Evolutionary conservation across 768 basidiomycete species (phyloP), one percentile per base, ranked within the genome.

Genomic region (Termitomyces sp.): DNA sequence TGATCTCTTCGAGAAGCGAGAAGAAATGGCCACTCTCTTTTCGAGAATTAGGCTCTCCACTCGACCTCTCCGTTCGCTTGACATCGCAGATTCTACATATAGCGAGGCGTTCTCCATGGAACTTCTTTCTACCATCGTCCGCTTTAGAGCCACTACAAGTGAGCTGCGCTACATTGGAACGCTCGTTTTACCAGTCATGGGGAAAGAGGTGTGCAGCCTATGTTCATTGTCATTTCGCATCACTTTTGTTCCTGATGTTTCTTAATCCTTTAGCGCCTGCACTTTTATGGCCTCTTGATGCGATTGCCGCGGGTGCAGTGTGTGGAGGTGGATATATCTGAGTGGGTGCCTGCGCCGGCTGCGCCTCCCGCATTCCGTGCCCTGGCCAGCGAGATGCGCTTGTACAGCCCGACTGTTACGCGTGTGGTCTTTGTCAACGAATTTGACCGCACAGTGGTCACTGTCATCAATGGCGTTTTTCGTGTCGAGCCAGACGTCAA

Each of bases 51-150:
- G 65, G 47, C 72, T 69, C 14, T 80, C 84, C 4, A 77, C 77
- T 4, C 63, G 62, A 21, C 62, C 78, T 16, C 64, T 86, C 38
- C 74, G 69, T 37, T 77, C 85, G 1, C 74, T 89, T 6, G 85
- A 87, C 62, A 76, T 89, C 29, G 84, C 81, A 0, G 87, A 87
- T 59, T 80, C 83, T 5, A 73, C 74, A 3, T 87, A 87, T 66
- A 78, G 73, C 25, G 78, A 82, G 46, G 56, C 68, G 7, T 86
- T 84, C 65, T 77, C 82, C 3, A 73, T 81, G 67, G 81, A 82
- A 61, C 69, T 86, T 27, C 75, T 88, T 16, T 58, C 70, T 10
- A 64, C 67, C 4, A 71, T 86, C 17, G 71, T 77, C 45, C 67
- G 64, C 51, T 68, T 74, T 46, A 68, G 59, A 52, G 64, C 64